Percentiles rank a stretch among this genome's conserved stretches.
These are phyloP conservation scores for Aspergillus coremiiformis DNA, from an alignment of 495 filamentous ascomycete genomes.

Conservation along the genomic window DNA sequence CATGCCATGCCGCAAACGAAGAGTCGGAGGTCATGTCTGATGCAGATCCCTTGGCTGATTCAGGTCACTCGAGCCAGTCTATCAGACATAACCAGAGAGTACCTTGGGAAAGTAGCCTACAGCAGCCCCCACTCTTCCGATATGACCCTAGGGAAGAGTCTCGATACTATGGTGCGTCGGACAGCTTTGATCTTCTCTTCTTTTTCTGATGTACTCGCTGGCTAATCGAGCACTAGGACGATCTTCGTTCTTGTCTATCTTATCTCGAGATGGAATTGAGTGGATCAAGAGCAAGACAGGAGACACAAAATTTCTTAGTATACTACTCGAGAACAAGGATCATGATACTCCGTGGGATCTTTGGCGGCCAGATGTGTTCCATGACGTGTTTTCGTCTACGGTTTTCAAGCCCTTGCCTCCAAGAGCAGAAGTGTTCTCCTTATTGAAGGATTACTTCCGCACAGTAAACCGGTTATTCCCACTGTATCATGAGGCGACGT, in stretches of 20 bases:
- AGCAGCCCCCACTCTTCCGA: constrained; percentile 38
- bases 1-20: not conserved
- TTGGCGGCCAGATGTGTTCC: constrained; percentile 90
- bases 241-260: constrained; percentile 88
- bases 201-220: not conserved
- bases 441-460: constrained; percentile 85
- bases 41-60: not conserved
- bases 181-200: not conserved
- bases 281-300: constrained; percentile 97
- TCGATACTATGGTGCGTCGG: constrained; percentile 72
- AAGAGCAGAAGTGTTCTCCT: constrained; percentile 67
- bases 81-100: not conserved
- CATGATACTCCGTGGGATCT: constrained; percentile 79
- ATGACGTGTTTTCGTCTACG: constrained; percentile 75
- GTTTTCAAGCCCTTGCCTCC: constrained; percentile 73
- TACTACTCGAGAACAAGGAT: constrained; percentile 64
- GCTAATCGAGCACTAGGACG: constrained; percentile 52
- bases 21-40: not conserved
- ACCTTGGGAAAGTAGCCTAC: constrained; percentile 39
- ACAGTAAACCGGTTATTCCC: constrained; percentile 97
- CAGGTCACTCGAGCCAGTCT: not conserved
- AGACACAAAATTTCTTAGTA: constrained; percentile 75
- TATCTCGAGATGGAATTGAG: constrained; percentile 89
- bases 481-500: constrained; percentile 88
- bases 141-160: constrained; percentile 82